A percentile compares a stretch with the other conserved stretches of the same genome.
Evolutionary conservation across 164 flowering plant genomes (phyloP).

Genomic region (Kalanchoe fedtschenkoi): DNA sequence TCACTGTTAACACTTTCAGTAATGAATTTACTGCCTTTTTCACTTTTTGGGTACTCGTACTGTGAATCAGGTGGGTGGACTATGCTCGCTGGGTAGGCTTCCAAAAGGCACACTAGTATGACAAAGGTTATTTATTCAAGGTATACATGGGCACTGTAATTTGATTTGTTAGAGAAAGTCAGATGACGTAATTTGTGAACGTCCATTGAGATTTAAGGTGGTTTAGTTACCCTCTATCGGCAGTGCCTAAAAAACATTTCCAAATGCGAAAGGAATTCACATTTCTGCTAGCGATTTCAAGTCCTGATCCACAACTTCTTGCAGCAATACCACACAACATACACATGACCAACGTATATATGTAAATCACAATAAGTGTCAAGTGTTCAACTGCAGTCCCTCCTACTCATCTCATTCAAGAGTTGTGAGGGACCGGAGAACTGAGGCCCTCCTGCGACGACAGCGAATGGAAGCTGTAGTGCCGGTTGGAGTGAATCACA

Average conservation of each 20-base stretch:
- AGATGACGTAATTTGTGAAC: no score
- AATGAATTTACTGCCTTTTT: background rate
- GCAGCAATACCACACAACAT: background rate
- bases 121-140: constrained; percentile 4
- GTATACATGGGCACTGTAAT: background rate
- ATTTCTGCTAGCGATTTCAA: background rate
- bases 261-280: background rate
- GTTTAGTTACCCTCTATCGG: no score
- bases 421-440: constrained; percentile 35
- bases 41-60: background rate
- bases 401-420: background rate
- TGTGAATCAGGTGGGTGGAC: constrained; percentile 54
- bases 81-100: constrained; percentile 56
- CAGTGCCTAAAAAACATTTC: no score
- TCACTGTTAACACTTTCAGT: background rate
- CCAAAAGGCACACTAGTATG: constrained; percentile 28
- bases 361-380: background rate
- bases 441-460: constrained; percentile 68
- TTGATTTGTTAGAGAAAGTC: no score
- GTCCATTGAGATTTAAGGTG: no score
- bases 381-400: background rate
- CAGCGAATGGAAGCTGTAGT: constrained; percentile 25
- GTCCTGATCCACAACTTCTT: background rate
- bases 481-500: constrained; percentile 25
- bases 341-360: background rate